phyloP scores from a whole-genome alignment of 306 rosid genomes.

The Acacia acuminata region DNA sequence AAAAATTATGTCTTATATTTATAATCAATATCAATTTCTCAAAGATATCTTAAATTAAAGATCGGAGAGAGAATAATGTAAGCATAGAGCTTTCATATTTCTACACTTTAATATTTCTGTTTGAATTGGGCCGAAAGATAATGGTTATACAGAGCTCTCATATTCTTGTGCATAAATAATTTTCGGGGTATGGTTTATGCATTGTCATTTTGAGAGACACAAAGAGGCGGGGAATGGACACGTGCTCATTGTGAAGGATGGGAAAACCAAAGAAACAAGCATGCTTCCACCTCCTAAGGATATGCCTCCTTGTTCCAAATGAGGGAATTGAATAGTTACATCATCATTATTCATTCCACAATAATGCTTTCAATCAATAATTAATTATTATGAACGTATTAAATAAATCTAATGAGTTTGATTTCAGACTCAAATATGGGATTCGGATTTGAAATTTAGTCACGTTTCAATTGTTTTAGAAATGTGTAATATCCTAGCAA shows the following conservation, averaged over 20 bases:
- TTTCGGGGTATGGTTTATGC: slow-evolving; percentile 13
- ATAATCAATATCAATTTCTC: no score
- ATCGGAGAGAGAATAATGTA: no score
- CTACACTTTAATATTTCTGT: not conserved
- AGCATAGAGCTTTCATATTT: no score
- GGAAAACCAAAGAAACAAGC: slow-evolving; percentile 24
- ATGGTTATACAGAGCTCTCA: not conserved
- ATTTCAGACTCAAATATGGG: not conserved
- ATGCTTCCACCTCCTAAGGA: slow-evolving; percentile 26
- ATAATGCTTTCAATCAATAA: not conserved
- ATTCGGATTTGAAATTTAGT: not conserved
- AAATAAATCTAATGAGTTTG: not conserved
- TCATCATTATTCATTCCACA: not conserved
- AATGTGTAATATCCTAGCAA: not conserved
- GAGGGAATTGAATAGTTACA: not conserved
- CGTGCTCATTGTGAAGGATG: slow-evolving; percentile 39
- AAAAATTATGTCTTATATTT: no score
- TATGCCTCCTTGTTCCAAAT: slow-evolving; percentile 4
- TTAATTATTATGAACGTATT: not conserved
- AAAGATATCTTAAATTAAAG: no score
- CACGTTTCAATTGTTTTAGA: not conserved
- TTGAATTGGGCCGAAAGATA: not conserved
- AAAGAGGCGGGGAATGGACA: slow-evolving; percentile 37
- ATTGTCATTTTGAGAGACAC: slow-evolving; percentile 25
- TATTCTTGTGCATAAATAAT: not conserved